phyloP scores from a whole-genome alignment of 495 filamentous ascomycete genomes.

The Neurospora discreta region DNA sequence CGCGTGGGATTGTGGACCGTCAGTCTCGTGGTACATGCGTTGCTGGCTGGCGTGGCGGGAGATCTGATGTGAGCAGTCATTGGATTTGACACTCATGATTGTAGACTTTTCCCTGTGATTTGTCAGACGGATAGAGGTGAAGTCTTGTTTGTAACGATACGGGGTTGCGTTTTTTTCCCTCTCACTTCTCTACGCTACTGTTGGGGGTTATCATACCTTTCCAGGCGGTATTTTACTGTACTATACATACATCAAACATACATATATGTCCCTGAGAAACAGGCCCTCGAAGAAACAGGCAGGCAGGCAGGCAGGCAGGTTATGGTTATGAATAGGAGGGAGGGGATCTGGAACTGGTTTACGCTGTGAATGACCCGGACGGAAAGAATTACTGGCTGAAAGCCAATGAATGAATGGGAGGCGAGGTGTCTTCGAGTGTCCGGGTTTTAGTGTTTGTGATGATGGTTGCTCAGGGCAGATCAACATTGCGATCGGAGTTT shows the following conservation, averaged over 20 bases:
- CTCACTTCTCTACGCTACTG: constrained; percentile 1
- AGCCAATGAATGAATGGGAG: not conserved
- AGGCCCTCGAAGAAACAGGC: not conserved
- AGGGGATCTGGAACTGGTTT: not conserved
- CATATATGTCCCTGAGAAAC: not conserved
- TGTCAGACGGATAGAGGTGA: not conserved
- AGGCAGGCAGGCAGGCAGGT: not conserved
- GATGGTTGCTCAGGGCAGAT: not conserved
- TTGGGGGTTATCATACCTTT: not conserved
- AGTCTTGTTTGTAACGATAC: not conserved
- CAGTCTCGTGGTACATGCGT: constrained; percentile 80
- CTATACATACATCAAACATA: not conserved
- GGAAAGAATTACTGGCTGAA: not conserved
- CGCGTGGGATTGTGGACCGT: constrained; percentile 96
- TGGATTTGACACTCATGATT: not conserved
- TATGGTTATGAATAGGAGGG: not conserved
- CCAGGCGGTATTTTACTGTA: not conserved
- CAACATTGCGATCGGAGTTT: not conserved
- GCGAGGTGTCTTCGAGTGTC: not conserved
- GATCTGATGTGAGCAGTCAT: constrained; percentile 43
- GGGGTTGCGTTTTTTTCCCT: not conserved
- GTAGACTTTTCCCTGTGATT: not conserved
- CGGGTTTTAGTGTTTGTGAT: not conserved
- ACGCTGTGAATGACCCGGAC: not conserved
- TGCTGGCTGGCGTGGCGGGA: constrained; percentile 90